A percentile compares a stretch with the other conserved stretches of the same genome.
phyloP scores from a whole-genome alignment of 768 basidiomycete species.

The Termitomyces heimii region DNA sequence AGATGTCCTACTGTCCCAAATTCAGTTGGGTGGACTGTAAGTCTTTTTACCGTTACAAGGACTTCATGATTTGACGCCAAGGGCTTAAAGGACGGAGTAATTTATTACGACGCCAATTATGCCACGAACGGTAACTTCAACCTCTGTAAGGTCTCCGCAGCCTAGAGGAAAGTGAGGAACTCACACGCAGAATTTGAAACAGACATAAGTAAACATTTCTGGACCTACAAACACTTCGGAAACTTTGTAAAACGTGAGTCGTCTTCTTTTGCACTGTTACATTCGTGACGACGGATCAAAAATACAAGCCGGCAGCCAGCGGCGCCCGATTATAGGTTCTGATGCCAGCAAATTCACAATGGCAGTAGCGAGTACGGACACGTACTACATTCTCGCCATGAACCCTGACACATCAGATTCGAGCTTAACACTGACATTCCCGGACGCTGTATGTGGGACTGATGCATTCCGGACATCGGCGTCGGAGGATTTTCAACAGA shows the following conservation, averaged over 20 bases:
- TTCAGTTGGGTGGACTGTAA: slow-evolving; percentile 36
- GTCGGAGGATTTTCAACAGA: slow-evolving; percentile 26
- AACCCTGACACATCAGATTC: slow-evolving; percentile 24
- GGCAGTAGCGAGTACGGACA: slow-evolving; percentile 23
- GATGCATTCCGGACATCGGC: slow-evolving; percentile 25
- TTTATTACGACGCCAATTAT: slow-evolving; percentile 35
- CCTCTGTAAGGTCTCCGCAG: slow-evolving; percentile 21
- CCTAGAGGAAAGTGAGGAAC: not conserved
- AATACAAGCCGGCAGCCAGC: slow-evolving; percentile 28
- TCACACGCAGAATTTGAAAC: not conserved
- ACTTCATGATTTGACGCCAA: not conserved
- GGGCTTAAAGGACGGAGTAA: not conserved
- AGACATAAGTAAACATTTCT: slow-evolving; percentile 34
- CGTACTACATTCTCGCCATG: slow-evolving; percentile 27
- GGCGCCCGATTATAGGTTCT: slow-evolving; percentile 24
- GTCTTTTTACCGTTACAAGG: not conserved
- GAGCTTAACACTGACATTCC: slow-evolving; percentile 26
- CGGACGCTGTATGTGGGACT: slow-evolving; percentile 23
- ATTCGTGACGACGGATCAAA: not conserved
- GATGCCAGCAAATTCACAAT: slow-evolving; percentile 25
- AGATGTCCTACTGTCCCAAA: slow-evolving; percentile 30
- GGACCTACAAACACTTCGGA: slow-evolving; percentile 34
- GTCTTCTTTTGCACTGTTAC: not conserved
- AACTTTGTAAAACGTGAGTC: slow-evolving; percentile 33
- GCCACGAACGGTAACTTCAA: slow-evolving; percentile 30